A percentile compares a stretch with the other conserved stretches of the same genome.
Conservation (phyloP, 2,329 filamentous ascomycete species). For the Zymoseptoria pseudotritici region DNA sequence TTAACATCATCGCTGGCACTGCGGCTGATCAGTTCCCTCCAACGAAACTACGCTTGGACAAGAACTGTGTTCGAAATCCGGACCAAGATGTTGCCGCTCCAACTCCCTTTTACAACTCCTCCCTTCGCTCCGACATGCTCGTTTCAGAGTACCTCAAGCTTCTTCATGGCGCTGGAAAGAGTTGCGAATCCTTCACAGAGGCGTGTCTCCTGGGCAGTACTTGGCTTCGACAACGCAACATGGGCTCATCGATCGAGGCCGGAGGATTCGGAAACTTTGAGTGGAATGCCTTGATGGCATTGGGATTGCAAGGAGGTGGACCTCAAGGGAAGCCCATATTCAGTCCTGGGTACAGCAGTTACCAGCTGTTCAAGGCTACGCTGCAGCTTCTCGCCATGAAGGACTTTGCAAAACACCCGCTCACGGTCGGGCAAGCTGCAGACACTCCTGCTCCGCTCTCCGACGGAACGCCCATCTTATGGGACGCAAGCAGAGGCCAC, state of each 20-base stretch:
- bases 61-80: slow-evolving; percentile 58
- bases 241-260: slow-evolving; percentile 58
- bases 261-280: slow-evolving; percentile 94
- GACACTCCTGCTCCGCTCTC: slow-evolving; percentile 30
- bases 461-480: slow-evolving; percentile 60
- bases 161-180: slow-evolving; percentile 60
- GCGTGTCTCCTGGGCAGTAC: slow-evolving; percentile 78
- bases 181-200: slow-evolving; percentile 68
- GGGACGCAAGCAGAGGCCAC: slow-evolving; percentile 64
- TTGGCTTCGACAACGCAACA: slow-evolving; percentile 84
- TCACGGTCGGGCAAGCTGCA: slow-evolving; percentile 38
- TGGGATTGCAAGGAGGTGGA: slow-evolving; percentile 72
- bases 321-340: slow-evolving; percentile 64
- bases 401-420: slow-evolving; percentile 59
- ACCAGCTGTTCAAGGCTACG: slow-evolving; percentile 88
- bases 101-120: slow-evolving; percentile 85
- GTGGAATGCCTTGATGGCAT: slow-evolving; percentile 72
- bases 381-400: slow-evolving; percentile 77
- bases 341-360: slow-evolving; percentile 75
- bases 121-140: slow-evolving; percentile 68
- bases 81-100: slow-evolving; percentile 40
- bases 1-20: slow-evolving; percentile 71
- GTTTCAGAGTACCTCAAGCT: slow-evolving; percentile 68
- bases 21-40: slow-evolving; percentile 62
- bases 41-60: slow-evolving; percentile 62